phyloP scores from a whole-genome alignment of 257 asterid species.

The Salvia splendens region DNA sequence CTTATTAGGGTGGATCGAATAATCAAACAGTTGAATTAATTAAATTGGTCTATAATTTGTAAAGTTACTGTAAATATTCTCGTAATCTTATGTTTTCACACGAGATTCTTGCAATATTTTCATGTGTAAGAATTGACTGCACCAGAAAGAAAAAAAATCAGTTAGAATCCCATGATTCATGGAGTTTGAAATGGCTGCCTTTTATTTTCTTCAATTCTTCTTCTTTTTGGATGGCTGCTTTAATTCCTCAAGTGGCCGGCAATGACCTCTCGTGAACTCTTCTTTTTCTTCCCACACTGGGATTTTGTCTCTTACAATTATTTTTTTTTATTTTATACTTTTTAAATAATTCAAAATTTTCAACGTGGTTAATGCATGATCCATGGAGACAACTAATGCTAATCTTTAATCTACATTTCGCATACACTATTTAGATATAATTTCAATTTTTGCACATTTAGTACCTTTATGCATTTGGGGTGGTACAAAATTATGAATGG shows the following conservation, averaged over 20 bases:
- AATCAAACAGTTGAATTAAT: conserved; percentile 31
- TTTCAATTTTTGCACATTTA: too few species aligned
- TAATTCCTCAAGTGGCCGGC: conserved; percentile 18
- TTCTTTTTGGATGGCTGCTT: conserved; percentile 23
- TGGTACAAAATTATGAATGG: too few species aligned
- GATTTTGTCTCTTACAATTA: not conserved
- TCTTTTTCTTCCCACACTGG: conserved; percentile 15
- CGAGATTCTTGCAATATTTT: conserved; percentile 35
- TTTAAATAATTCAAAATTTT: too few species aligned
- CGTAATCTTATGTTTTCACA: conserved; percentile 39
- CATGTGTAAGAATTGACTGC: conserved; percentile 22
- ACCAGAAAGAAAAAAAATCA: not conserved
- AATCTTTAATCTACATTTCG: not conserved
- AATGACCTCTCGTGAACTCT: conserved; percentile 32
- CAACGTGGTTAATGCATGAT: too few species aligned
- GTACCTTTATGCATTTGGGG: too few species aligned
- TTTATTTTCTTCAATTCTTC: not conserved
- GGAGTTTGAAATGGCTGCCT: conserved; percentile 31
- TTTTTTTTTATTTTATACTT: not conserved
- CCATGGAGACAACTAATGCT: not conserved
- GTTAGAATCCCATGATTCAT: conserved; percentile 39
- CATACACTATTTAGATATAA: not conserved
- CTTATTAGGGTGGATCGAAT: conserved; percentile 23
- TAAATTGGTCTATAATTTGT: conserved; percentile 1
- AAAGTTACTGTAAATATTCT: conserved; percentile 37